Base-by-base conservation (phyloP, 2,329 filamentous ascomycete genomes). In the Arthrobotrys megalospora region DNA sequence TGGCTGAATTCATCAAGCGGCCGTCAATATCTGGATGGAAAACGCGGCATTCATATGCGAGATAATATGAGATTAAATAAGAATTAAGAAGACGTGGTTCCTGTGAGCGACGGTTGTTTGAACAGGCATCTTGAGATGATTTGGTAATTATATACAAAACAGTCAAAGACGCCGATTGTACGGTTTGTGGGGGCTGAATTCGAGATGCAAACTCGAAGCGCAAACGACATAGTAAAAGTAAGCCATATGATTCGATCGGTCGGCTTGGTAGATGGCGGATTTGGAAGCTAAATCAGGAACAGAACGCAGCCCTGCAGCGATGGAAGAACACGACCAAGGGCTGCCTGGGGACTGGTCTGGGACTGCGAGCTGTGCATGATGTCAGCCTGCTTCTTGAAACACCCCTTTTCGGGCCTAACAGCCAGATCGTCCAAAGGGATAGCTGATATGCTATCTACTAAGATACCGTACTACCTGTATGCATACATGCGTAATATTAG, bases 361-460 rank as follows among this genome's bases (percentile, higher is more conserved):
- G 58, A 24, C 21, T 38, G n/a, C 6, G 32, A 63, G 32, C 21
- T 28, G 24, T 55, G 32, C 41, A 77, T 77, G 73, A 77, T 77
- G 73, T 77, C 73, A 77, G 73, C 66, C 65, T 70, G 71, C 50
- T 45, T 76, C 32, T 11, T 76, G 72, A 70, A 76, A 70, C 65
- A 63, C 19, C 73, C 67, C 67, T 68, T 68, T 72, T 36, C 69
- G 41, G 69, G 8, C 19, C 63, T 21, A 45, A 63, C 16, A 34
- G 21, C 14, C 24, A 58, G 52, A 38, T 58, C 24, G 2, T 28
- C 21, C 6, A 6, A 16, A 34, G n/a, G 52, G 24, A 28, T 28
- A 28, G 24, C 24, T 28, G 24, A 28, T 28, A 28, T 28, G 24
- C 24, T 28, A 28, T 28, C 24, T 28, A 28, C 24, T 28, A 28